Conservation (phyloP, 164 flowering plant species). For the Annona squamosa region DNA sequence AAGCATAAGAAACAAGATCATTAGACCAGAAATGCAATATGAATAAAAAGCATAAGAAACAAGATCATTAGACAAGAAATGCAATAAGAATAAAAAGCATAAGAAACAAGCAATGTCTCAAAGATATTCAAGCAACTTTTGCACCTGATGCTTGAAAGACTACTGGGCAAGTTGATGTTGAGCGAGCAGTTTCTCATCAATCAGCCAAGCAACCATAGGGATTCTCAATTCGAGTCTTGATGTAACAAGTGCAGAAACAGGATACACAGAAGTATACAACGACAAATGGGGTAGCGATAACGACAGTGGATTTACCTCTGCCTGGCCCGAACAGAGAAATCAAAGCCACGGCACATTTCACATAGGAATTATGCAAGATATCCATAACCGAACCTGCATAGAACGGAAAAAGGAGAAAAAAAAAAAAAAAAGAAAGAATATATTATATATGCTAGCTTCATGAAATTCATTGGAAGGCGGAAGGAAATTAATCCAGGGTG, state of each 20-base stretch:
- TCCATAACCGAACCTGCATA: constrained; percentile 65
- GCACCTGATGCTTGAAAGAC: background rate
- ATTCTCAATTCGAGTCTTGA: background rate
- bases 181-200: background rate
- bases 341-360: constrained; percentile 75
- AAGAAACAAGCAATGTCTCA: background rate
- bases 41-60: no score
- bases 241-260: background rate
- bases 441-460: background rate
- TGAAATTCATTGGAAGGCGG: background rate
- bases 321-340: constrained; percentile 87
- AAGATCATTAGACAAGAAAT: background rate
- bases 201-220: background rate
- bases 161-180: background rate
- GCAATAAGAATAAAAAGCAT: no score
- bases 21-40: no score
- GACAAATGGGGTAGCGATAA: background rate
- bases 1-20: no score
- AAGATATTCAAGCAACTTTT: background rate
- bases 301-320: constrained; percentile 45
- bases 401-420: background rate
- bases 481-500: background rate
- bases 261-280: background rate
- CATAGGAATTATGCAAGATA: constrained; percentile 70
- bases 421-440: background rate